phyloP scores from a whole-genome alignment of 352 stramenopile species.

The Hyaloperonospora brassicae region DNA sequence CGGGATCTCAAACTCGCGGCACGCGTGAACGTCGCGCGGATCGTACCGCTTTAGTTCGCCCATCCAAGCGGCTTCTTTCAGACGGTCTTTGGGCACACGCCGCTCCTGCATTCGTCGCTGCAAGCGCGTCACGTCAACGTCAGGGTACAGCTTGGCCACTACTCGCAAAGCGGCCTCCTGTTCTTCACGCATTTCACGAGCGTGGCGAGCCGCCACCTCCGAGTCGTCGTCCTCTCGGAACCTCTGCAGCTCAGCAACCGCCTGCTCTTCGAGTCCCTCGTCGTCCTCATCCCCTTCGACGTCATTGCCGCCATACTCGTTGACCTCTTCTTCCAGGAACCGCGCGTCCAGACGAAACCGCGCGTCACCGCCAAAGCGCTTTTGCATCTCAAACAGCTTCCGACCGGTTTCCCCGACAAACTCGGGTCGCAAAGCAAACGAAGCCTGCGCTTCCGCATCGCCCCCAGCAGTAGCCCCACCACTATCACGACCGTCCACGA shows the following conservation, averaged over 20 bases:
- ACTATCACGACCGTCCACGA: constrained; percentile 38
- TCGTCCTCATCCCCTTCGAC: constrained; percentile 23
- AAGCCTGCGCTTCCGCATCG: constrained; percentile 22
- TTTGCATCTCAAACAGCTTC: constrained; percentile 78
- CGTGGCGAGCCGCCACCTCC: constrained; percentile 27
- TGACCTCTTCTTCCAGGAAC: constrained; percentile 61
- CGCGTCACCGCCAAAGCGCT: constrained; percentile 66
- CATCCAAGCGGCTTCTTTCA: constrained; percentile 78
- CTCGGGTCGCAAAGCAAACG: constrained; percentile 61
- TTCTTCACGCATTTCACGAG: constrained; percentile 41
- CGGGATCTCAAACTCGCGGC: constrained; percentile 45
- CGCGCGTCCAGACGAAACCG: constrained; percentile 71
- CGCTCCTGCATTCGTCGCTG: constrained; percentile 37
- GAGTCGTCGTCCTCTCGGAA: constrained; percentile 42
- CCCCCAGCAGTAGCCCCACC: constrained; percentile 21
- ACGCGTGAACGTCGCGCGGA: constrained; percentile 33
- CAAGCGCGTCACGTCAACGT: constrained; percentile 60
- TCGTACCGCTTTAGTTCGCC: constrained; percentile 66
- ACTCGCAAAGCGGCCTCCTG: constrained; percentile 44
- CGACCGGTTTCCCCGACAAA: constrained; percentile 62
- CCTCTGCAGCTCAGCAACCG: constrained; percentile 31
- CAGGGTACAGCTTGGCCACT: constrained; percentile 52
- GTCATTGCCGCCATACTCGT: constrained; percentile 48
- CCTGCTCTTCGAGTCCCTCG: constrained; percentile 15
- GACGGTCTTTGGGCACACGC: constrained; percentile 42